Conservation (phyloP, 2,329 filamentous ascomycete genomes). For the Fusarium clavum region DNA sequence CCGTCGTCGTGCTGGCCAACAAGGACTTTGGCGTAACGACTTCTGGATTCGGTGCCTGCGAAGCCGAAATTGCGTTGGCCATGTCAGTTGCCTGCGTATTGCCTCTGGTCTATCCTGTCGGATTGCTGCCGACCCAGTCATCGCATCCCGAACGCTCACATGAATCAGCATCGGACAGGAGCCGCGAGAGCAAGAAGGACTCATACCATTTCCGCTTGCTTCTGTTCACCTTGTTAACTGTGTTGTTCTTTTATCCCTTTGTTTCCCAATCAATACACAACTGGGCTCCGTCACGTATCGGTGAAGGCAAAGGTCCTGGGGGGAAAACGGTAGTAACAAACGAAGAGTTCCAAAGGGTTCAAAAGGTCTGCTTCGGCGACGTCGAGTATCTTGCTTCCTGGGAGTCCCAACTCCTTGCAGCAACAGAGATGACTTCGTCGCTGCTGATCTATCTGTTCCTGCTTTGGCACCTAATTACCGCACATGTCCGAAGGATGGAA, state of each 20-base stretch:
- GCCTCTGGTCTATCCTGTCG: neutral
- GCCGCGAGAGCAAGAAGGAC: neutral
- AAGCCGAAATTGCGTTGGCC: neutral
- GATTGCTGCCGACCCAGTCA: neutral
- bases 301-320: neutral
- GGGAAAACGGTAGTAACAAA: neutral
- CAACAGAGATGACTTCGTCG: neutral
- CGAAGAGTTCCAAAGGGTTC: neutral
- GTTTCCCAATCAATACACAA: neutral
- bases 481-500: neutral
- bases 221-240: neutral
- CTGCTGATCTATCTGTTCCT: neutral
- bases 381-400: neutral
- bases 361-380: too few species aligned
- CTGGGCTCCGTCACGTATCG: neutral
- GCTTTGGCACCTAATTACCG: neutral
- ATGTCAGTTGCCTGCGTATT: neutral
- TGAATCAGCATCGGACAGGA: neutral
- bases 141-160: neutral
- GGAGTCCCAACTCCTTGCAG: neutral
- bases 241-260: neutral
- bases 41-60: neutral
- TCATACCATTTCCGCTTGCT: neutral
- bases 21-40: neutral
- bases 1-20: neutral